A percentile compares a stretch with the other conserved stretches of the same genome.
Evolutionary conservation across 345 rosid species (phyloP).

Genomic region (Hypericum perforatum): DNA sequence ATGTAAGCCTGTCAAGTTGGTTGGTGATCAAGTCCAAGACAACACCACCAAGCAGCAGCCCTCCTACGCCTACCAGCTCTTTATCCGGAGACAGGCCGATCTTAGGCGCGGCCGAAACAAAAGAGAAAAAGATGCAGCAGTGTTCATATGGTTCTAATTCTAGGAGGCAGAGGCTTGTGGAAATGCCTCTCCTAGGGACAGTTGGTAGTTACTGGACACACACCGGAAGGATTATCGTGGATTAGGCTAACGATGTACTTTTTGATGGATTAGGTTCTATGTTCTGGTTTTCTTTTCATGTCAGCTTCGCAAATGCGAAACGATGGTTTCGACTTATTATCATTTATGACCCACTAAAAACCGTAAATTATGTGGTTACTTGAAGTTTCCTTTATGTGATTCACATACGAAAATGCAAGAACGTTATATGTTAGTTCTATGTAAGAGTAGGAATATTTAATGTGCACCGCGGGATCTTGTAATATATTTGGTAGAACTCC

Average conservation of each 20-base stretch:
- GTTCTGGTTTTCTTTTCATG: no score
- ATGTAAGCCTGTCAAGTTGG: conserved; percentile 24
- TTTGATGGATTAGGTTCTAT: no score
- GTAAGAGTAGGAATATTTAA: no score
- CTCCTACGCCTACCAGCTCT: conserved; percentile 29
- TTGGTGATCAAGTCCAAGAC: conserved; percentile 9
- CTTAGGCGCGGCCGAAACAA: conserved; percentile 12
- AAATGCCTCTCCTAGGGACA: conserved; percentile 15
- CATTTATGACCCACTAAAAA: no score
- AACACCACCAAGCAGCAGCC: conserved; percentile 23
- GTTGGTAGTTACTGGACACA: conserved; percentile 25
- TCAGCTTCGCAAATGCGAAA: no score
- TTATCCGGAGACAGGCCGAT: conserved; percentile 8
- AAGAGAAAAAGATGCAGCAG: conserved; percentile 5
- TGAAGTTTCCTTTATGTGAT: no score
- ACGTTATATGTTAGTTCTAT: no score
- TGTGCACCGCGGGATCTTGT: no score
- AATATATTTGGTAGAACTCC: no score
- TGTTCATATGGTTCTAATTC: conserved; percentile 5
- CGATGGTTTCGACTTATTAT: no score
- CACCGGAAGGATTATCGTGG: conserved; percentile 8
- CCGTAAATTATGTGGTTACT: no score
- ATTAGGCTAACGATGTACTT: conserved; percentile 1
- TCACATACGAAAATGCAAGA: no score
- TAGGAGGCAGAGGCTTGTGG: conserved; percentile 5